Evolutionary conservation across 2,329 filamentous ascomycete genomes (phyloP).

Genomic region (Botrytis cinerea): DNA sequence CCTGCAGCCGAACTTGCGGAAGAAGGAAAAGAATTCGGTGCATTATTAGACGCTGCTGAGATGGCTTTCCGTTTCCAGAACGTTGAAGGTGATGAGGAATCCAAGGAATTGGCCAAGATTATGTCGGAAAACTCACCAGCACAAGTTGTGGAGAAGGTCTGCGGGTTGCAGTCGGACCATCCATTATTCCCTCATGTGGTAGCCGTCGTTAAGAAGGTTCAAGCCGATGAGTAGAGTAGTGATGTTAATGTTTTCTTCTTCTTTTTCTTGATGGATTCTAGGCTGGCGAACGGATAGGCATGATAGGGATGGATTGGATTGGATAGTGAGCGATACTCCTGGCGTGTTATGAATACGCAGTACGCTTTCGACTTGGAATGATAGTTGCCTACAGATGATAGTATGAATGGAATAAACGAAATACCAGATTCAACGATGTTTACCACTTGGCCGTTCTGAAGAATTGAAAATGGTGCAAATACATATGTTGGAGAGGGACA

Average conservation of each 20-base stretch:
- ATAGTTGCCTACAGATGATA: background rate
- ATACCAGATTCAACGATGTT: background rate
- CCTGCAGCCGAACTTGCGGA: constrained; percentile 89
- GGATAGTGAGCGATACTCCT: constrained; percentile 12
- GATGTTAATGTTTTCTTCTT: constrained; percentile 9
- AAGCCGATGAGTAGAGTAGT: constrained; percentile 49
- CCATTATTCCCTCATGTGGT: constrained; percentile 77
- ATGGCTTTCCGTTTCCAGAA: constrained; percentile 96
- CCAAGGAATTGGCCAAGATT: constrained; percentile 79
- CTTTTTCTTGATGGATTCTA: constrained; percentile 27
- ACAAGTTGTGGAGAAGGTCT: constrained; percentile 77
- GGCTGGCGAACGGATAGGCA: constrained; percentile 5
- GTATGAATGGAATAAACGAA: background rate
- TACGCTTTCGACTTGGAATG: background rate
- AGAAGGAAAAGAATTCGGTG: constrained; percentile 69
- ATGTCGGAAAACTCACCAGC: constrained; percentile 73
- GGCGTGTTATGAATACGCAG: constrained; percentile 17
- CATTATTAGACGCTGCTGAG: constrained; percentile 80
- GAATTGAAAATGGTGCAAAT: background rate
- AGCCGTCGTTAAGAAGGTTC: constrained; percentile 79
- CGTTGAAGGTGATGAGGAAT: constrained; percentile 89
- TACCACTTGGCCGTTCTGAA: background rate
- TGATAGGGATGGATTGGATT: constrained; percentile 5
- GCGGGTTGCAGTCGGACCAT: constrained; percentile 74
- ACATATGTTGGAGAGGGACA: background rate